phyloP scores from a whole-genome alignment of 73 alveolate genomes.

The Symbiodinium pilosum region DNA sequence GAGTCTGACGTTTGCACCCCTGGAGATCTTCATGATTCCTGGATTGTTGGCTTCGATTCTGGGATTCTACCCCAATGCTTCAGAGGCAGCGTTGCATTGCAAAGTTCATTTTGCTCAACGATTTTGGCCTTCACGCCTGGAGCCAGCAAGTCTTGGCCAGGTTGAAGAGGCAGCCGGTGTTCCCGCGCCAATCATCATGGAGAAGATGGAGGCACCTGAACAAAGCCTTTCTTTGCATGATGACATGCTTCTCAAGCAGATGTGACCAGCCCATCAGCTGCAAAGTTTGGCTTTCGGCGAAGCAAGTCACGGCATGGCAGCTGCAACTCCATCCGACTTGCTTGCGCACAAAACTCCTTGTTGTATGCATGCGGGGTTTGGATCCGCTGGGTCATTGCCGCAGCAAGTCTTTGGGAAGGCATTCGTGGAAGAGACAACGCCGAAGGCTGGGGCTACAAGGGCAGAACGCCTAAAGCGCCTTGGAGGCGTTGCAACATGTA shows the following conservation, averaged over 20 bases:
- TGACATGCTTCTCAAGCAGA: too few species aligned
- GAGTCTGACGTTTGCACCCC: conserved; percentile 61
- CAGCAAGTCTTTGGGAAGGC: background rate
- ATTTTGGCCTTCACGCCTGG: too few species aligned
- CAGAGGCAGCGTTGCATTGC: conserved; percentile 18
- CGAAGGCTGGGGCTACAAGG: background rate
- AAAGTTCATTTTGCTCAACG: too few species aligned
- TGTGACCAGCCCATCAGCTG: too few species aligned
- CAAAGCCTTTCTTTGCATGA: too few species aligned
- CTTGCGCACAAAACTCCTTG: too few species aligned
- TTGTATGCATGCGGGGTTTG: background rate
- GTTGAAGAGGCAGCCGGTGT: conserved; percentile 1
- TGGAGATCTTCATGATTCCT: conserved; percentile 85
- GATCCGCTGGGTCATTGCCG: background rate
- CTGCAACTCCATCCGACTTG: too few species aligned
- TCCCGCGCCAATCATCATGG: background rate
- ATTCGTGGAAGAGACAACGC: background rate
- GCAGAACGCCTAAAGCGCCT: conserved; percentile 7
- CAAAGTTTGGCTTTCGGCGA: too few species aligned
- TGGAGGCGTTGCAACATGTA: too few species aligned
- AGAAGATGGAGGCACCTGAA: background rate
- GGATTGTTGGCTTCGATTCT: conserved; percentile 48
- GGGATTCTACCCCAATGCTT: conserved; percentile 50
- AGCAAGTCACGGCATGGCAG: too few species aligned
- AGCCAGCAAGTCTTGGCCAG: too few species aligned